A percentile compares a stretch with the other conserved stretches of the same genome.
These are phyloP conservation scores for Hypoxylon sp. DNA, from an alignment of 2,329 filamentous ascomycete species.

Conservation along the genomic window DNA sequence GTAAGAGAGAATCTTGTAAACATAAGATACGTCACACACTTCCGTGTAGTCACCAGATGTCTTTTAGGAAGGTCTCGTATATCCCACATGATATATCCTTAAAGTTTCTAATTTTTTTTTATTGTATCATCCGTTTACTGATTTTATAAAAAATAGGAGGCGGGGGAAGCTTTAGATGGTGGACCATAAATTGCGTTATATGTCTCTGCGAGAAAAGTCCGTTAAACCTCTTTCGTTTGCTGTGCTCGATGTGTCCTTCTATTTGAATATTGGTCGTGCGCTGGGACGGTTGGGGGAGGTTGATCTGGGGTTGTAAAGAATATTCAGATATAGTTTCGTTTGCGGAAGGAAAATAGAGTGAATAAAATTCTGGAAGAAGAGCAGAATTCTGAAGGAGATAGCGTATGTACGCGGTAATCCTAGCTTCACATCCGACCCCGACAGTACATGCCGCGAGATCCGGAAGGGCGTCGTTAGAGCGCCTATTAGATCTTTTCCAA, in stretches of 20 bases:
- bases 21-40: not conserved
- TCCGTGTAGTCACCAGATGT: not conserved
- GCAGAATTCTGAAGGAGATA: conserved; percentile 25
- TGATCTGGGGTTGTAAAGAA: not conserved
- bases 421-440: conserved; percentile 21
- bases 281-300: conserved; percentile 3
- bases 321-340: conserved; percentile 40
- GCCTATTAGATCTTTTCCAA: not conserved
- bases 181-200: not conserved
- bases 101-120: conserved; percentile 33
- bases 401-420: conserved; percentile 15
- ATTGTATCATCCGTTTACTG: conserved; percentile 40
- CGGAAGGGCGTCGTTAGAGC: conserved; percentile 2
- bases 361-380: conserved; percentile 23
- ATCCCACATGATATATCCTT: conserved; percentile 11
- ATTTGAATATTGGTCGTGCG: conserved; percentile 28
- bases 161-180: conserved; percentile 7
- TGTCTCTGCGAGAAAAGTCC: not conserved
- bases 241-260: conserved; percentile 37
- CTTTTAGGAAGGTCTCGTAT: not conserved
- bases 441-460: conserved; percentile 14
- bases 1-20: not conserved
- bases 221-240: conserved; percentile 34
- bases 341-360: conserved; percentile 42
- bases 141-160: conserved; percentile 16